phyloP scores from a whole-genome alignment of 2,329 filamentous ascomycete species.

The Sphaerulina musiva region DNA sequence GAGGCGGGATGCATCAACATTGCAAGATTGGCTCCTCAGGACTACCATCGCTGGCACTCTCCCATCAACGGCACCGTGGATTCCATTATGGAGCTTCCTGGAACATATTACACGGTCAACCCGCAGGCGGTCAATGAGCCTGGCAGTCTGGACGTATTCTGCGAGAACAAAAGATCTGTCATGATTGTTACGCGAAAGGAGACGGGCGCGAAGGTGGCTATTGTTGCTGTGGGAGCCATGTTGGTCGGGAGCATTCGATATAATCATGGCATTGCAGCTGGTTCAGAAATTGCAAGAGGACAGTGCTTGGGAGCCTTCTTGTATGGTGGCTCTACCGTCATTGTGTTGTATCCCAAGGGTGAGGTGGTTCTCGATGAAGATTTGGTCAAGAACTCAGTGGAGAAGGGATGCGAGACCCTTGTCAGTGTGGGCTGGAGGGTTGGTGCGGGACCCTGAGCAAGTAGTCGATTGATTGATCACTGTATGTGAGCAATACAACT shows the following conservation, averaged over 20 bases:
- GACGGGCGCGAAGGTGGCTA: slow-evolving; percentile 30
- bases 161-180: slow-evolving; percentile 39
- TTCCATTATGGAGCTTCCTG: slow-evolving; percentile 35
- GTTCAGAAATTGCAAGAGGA: slow-evolving; percentile 33
- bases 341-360: slow-evolving; percentile 35
- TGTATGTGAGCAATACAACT: neutral
- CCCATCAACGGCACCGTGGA: slow-evolving; percentile 33
- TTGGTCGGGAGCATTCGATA: slow-evolving; percentile 41
- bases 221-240: slow-evolving; percentile 42
- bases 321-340: slow-evolving; percentile 42
- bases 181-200: slow-evolving; percentile 34
- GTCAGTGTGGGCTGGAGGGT: slow-evolving; percentile 37
- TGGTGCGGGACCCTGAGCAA: slow-evolving; percentile 16
- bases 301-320: slow-evolving; percentile 39
- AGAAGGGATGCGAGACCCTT: slow-evolving; percentile 37
- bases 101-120: slow-evolving; percentile 40
- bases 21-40: slow-evolving; percentile 39
- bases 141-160: slow-evolving; percentile 39
- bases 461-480: neutral
- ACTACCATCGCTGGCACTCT: slow-evolving; percentile 40
- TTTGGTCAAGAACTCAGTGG: slow-evolving; percentile 35
- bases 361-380: slow-evolving; percentile 37
- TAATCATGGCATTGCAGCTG: slow-evolving; percentile 33
- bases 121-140: slow-evolving; percentile 39
- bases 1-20: slow-evolving; percentile 37